phyloP scores from a whole-genome alignment of 352 stramenopile genomes.

The Pelagophyceae sp. region DNA sequence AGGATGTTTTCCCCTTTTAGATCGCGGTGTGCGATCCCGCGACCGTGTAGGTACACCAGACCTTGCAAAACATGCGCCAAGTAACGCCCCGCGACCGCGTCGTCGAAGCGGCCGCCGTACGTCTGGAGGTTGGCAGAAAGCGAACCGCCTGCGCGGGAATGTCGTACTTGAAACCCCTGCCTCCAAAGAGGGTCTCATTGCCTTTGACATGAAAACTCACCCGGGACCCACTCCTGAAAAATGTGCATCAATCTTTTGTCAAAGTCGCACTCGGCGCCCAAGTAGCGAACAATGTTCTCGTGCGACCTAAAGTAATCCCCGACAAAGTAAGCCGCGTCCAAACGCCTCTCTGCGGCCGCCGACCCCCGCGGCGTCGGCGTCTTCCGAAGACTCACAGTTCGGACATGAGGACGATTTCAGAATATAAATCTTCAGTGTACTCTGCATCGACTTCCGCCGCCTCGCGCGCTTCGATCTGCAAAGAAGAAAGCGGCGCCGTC shows the following conservation, averaged over 20 bases:
- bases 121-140: conserved; percentile 66
- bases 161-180: too few relatives aligned
- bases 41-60: not conserved
- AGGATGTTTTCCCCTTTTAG: conserved; percentile 34
- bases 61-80: not conserved
- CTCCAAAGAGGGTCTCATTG: too few relatives aligned
- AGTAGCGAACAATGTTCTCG: conserved; percentile 85
- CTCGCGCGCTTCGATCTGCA: not conserved
- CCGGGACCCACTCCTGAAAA: conserved; percentile 90
- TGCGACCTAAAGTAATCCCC: too few relatives aligned
- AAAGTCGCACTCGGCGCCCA: conserved; percentile 72
- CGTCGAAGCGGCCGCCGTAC: conserved; percentile 44
- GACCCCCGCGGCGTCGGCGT: too few relatives aligned
- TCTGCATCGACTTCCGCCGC: not conserved
- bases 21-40: conserved; percentile 35
- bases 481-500: not conserved
- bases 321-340: too few relatives aligned
- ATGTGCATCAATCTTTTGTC: conserved; percentile 72
- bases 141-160: too few relatives aligned
- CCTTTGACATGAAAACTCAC: too few relatives aligned
- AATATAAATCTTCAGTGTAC: not conserved
- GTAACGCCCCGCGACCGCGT: conserved; percentile 14
- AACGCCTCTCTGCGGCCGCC: too few relatives aligned
- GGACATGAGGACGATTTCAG: conserved; percentile 26
- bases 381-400: too few relatives aligned